Base-by-base conservation (phyloP, 1,284 basidiomycete genomes). In the Amylostereum areolatum region DNA sequence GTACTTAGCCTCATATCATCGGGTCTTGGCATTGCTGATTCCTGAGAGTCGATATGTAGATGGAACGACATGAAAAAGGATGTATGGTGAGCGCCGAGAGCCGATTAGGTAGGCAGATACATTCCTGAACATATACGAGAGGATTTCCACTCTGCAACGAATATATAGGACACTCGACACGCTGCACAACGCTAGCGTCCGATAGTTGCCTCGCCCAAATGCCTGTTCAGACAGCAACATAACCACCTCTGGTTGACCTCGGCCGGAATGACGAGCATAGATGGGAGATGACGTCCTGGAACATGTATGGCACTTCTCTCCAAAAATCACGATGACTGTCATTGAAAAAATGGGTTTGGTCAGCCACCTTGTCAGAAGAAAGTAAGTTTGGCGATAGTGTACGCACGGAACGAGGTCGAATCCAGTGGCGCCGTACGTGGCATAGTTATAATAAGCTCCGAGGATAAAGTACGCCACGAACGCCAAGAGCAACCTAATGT, bases 261-360 rank as follows among this genome's bases (percentile, higher is more conserved):
- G 83, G 79, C 47, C 83, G 81, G 42, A 87, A 74, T 43, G 75
- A 75, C 24, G 85, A 82, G 64, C 86, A 89, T 39, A 91, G 66
- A 66, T 90, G 87, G 11, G 83, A 80, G 44, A 83, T 62, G 32
- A 92, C 80, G 58, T 92, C 89, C 36, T 75, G 73, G 33, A 90
- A 63, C 78, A 92, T 85, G 58, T 88, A 90, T 3, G 89, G 89
- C 4, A 92, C 83, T 66, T 92, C 89, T 64, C 81, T 71, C 88
- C 88, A 91, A 67, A 92, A 89, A 62, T 91, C 88, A 42, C 88
- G 85, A 66, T 92, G 89, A 52, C 89, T 91, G 56, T 40, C 8
- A 3, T 25, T 25, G 49, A 33, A 47, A 44, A 25, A 50, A 35
- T 48, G 36, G 48, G 46, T 18, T 37, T 51, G 41, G 32, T 52